These are phyloP conservation scores for Colletotrichum sp. DNA, from an alignment of 2,329 filamentous ascomycete species.

Conservation along the genomic window DNA sequence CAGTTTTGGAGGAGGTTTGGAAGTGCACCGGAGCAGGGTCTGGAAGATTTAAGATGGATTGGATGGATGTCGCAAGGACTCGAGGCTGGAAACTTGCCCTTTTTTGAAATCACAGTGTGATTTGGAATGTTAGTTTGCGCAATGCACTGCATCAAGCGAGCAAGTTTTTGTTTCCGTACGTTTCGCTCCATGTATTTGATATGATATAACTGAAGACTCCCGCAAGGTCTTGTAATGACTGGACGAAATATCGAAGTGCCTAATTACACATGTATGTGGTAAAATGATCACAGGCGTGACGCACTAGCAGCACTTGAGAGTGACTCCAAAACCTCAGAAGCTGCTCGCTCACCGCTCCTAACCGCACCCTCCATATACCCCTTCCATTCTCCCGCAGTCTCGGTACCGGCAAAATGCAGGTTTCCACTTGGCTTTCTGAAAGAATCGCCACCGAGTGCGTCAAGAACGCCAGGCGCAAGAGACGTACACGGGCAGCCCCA, in stretches of 20 bases:
- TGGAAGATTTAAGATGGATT: neutral
- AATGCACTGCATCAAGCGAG: neutral
- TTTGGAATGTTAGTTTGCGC: neutral
- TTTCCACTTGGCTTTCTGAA: constrained; percentile 40
- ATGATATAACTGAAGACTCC: neutral
- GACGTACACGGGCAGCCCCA: constrained; percentile 44
- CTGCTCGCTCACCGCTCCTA: constrained; percentile 51
- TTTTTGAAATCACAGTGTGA: neutral
- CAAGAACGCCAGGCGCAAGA: constrained; percentile 42
- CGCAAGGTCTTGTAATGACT: neutral
- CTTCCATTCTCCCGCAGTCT: constrained; percentile 57
- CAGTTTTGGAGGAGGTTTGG: neutral
- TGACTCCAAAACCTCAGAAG: constrained; percentile 41
- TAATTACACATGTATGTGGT: neutral
- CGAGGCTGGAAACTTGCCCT: neutral
- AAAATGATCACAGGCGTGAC: neutral
- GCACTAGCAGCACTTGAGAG: neutral
- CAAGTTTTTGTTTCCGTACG: neutral
- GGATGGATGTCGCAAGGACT: neutral
- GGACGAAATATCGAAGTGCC: neutral
- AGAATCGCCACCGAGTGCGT: constrained; percentile 31
- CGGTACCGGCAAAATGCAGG: constrained; percentile 54
- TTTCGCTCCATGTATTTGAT: neutral
- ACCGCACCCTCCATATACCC: constrained; percentile 66
- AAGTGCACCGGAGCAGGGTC: neutral